Base-by-base conservation (phyloP, 306 rosid genomes). In the Quercus rubra region DNA sequence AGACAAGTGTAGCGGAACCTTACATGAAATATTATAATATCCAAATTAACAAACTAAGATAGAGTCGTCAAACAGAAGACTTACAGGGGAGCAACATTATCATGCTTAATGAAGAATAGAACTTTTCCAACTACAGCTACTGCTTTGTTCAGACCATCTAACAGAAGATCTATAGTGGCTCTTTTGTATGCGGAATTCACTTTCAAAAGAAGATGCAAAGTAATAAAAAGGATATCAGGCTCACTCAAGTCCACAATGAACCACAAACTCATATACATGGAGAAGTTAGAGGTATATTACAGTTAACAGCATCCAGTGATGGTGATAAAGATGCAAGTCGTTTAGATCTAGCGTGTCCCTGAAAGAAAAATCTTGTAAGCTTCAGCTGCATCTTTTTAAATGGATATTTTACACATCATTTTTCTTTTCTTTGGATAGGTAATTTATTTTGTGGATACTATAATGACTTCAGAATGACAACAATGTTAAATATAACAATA, bases 131-230 rank as follows among this genome's bases (percentile, higher is more conserved):
- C 88, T 33, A 92, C 80, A 64, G 95, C 95, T 30, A 89, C 86
- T 71, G 89, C 80, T 90, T 81, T 94, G 89, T 94, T 94, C 52
- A 87, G 83, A 86, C 99, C 97, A 84, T 88, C 97, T 28, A 84
- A 80, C 74, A 92, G 79, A 85, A 59, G 81, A 82, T 86, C 88
- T 55, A 92, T 23, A 74, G 90, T 86, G 77, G 87, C 88, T 81
- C 89, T 86, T 84, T 57, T 86, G 77, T 90, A 81, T 15, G 97
- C 77, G 46, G 86, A 82, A 77, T 82, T 87, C 76, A 87, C 97
- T 94, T 66, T 68, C 69, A 80, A 57, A 83, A 80, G 74, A 77
- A 76, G 62, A 73, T 46, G 43, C 33, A 27, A 55, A 28, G 71
- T 21, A 55, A 17, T 41, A 56, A 31, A 54, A 55, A 75, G 77